Base-by-base conservation (phyloP, 2,329 filamentous ascomycete genomes). In the Diaporthe ilicicola region DNA sequence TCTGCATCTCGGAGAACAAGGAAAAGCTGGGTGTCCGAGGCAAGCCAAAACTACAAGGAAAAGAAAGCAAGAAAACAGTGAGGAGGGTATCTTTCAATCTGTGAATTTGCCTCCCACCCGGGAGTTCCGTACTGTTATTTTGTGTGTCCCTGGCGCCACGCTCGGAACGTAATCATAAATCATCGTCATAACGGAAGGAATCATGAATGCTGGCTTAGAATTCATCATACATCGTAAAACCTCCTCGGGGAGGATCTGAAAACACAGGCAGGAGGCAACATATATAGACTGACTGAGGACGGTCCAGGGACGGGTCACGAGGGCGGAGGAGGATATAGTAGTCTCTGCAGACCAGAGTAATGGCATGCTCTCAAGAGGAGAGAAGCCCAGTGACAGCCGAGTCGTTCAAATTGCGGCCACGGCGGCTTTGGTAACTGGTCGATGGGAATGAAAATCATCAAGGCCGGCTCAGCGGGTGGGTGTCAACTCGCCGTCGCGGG, bases 81-180 rank as follows among this genome's bases (percentile, higher is more conserved):
- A 37, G 34, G 19, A 44, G 56, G 67, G 67, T 65, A 70, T 66
- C 56, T 48, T 69, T 8, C 67, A 65, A 65, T 65, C 67, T 65
- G 67, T 12, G n/a, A 62, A 39, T 51, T 17, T 42, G 22, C 19
- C 55, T 44, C 7, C 29, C 12, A 5, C 27, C 2, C 6, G 39
- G 27, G 34, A 32, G 13, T 62, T 19, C 56, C 29, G 22, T 29
- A 22, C 53, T 29, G 5, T 68, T 48, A 39, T 50, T 37, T 46
- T 37, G 17, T 39, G 15, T 39, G 44, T 48, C 53, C 54, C 44
- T 48, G 12, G 42, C 42, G 44, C 32, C 53, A 59, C 66, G 44
- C 39, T 68, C 15, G 53, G 42, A 27, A 56, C 42, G n/a, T 39
- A 12, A 39, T 39, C 42, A 59, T 9, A 17, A 34, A 17, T 22